These are phyloP conservation scores for Nemania sp. DNA, from an alignment of 2,329 filamentous ascomycete genomes.

Conservation along the genomic window DNA sequence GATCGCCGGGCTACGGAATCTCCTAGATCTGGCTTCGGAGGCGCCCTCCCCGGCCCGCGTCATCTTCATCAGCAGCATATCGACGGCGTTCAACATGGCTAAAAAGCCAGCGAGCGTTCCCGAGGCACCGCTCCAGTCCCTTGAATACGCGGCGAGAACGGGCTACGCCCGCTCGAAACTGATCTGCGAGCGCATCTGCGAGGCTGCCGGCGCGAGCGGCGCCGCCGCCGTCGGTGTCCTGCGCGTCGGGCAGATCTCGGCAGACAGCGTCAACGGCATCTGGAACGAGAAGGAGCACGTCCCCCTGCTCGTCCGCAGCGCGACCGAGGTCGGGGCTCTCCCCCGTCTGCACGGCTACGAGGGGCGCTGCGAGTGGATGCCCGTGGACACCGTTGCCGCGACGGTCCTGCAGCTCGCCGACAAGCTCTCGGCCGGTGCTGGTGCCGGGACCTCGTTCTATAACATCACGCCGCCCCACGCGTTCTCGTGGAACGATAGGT, in stretches of 20 bases:
- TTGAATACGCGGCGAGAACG: conserved; percentile 35
- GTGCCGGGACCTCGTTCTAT: conserved; percentile 29
- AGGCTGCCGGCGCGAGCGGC: conserved; percentile 35
- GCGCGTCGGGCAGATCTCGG: conserved; percentile 44
- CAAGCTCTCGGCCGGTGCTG: conserved; percentile 15
- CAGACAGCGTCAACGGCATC: conserved; percentile 39
- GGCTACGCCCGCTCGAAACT: conserved; percentile 47
- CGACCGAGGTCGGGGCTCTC: conserved; percentile 28
- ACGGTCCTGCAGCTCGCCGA: conserved; percentile 32
- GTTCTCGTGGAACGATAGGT: conserved; percentile 43
- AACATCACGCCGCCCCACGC: conserved; percentile 35
- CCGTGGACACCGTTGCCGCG: conserved; percentile 40
- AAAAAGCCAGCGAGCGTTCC: conserved; percentile 36
- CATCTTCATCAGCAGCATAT: conserved; percentile 47
- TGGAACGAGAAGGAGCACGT: conserved; percentile 39
- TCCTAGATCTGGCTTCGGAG: conserved; percentile 44
- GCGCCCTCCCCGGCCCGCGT: conserved; percentile 42
- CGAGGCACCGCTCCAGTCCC: conserved; percentile 38
- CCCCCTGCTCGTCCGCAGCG: conserved; percentile 35
- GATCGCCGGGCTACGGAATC: conserved; percentile 48
- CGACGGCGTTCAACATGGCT: conserved; percentile 41
- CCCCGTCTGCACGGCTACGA: conserved; percentile 33
- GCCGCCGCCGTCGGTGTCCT: conserved; percentile 36
- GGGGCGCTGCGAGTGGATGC: conserved; percentile 40
- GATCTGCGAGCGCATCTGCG: conserved; percentile 44